These are phyloP conservation scores for Zygosaccharomyces bailii DNA, from an alignment of 805 yeast genomes.

Conservation along the genomic window DNA sequence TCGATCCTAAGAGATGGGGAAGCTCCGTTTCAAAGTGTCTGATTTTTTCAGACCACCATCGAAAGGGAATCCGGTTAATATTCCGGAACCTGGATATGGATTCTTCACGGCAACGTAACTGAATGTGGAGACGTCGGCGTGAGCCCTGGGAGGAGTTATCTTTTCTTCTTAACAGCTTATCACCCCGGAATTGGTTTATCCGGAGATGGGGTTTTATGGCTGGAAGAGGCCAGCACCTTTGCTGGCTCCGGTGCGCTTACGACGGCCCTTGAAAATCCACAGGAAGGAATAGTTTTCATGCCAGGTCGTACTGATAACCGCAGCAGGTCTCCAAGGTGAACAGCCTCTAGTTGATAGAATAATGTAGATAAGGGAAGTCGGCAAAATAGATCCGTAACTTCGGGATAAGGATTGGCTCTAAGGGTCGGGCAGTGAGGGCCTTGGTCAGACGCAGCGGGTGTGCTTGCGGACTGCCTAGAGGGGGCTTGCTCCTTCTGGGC, in stretches of 20 bases:
- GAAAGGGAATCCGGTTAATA: constrained; percentile 45
- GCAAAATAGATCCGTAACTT: constrained; percentile 44
- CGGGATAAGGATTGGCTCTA: constrained; percentile 45
- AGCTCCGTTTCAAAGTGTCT: constrained; percentile 39
- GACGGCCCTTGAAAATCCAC: constrained; percentile 43
- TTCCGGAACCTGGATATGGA: constrained; percentile 45
- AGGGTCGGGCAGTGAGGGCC: constrained; percentile 42
- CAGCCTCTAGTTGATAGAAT: constrained; percentile 45
- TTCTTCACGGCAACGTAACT: constrained; percentile 42
- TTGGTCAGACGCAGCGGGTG: constrained; percentile 37
- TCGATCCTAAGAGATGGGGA: constrained; percentile 43
- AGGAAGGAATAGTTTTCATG: constrained; percentile 41
- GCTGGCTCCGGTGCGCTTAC: constrained; percentile 42
- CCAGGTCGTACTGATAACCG: constrained; percentile 45
- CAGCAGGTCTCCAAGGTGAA: constrained; percentile 47
- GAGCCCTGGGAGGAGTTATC: constrained; percentile 45
- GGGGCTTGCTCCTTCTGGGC: constrained; percentile 19
- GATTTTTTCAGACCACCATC: constrained; percentile 38
- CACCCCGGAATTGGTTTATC: constrained; percentile 43
- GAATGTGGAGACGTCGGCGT: constrained; percentile 43
- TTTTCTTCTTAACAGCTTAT: constrained; percentile 42
- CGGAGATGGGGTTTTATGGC: constrained; percentile 41
- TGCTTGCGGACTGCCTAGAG: constrained; percentile 27
- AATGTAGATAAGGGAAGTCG: constrained; percentile 45
- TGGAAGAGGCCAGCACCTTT: constrained; percentile 40